phyloP scores from a whole-genome alignment of 2,329 filamentous ascomycete genomes.

The Fusarium luffae region DNA sequence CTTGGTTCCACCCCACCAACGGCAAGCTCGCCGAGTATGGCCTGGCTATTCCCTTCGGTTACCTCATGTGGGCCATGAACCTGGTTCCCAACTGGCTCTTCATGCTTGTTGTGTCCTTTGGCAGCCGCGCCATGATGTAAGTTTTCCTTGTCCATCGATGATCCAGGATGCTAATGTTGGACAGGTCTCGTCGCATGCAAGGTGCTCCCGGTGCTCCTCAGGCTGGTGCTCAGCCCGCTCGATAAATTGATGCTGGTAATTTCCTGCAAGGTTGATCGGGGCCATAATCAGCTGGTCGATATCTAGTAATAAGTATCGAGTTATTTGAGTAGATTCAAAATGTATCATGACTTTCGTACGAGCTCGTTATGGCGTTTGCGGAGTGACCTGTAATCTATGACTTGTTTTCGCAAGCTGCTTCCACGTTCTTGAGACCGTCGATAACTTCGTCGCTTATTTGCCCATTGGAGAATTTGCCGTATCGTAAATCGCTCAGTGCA shows the following conservation, averaged over 20 bases:
- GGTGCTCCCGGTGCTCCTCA: conserved; percentile 27
- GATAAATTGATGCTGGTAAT: conserved; percentile 26
- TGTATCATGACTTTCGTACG: conserved; percentile 27
- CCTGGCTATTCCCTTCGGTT: conserved; percentile 72
- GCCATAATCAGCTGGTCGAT: conserved; percentile 19
- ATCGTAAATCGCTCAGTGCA: conserved; percentile 82
- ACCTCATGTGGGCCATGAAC: conserved; percentile 73
- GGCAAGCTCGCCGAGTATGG: conserved; percentile 72
- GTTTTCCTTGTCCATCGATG: conserved; percentile 48
- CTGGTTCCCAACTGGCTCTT: conserved; percentile 79
- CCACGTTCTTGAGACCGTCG: conserved; percentile 66
- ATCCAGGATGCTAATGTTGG: conserved; percentile 38
- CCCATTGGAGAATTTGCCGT: conserved; percentile 76
- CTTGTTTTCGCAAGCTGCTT: conserved; percentile 69
- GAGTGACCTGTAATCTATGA: conserved; percentile 46
- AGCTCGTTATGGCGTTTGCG: conserved; percentile 24
- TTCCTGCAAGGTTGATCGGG: conserved; percentile 12
- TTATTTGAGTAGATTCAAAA: not conserved
- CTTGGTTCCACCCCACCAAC: conserved; percentile 81
- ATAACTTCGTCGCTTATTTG: conserved; percentile 74
- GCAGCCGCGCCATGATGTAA: conserved; percentile 81
- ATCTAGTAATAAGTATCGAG: conserved; percentile 24
- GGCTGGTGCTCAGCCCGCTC: conserved; percentile 29
- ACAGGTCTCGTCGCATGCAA: conserved; percentile 54
- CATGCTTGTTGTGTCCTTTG: conserved; percentile 79